Conservation (phyloP, 306 rosid species). For the Dalbergia cultrata region DNA sequence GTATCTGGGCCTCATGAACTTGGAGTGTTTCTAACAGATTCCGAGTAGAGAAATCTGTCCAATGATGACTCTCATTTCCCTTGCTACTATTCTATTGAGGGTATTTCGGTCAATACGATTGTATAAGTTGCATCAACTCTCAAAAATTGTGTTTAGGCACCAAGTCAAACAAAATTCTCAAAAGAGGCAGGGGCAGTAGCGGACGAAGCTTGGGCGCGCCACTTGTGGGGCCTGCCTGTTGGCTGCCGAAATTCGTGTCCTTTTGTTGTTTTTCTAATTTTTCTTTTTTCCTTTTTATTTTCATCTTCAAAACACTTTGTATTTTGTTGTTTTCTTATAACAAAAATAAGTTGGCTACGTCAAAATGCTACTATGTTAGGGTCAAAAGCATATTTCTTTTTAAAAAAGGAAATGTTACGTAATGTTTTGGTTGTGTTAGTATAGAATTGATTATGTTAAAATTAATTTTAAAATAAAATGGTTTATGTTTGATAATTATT, state of each 20-base stretch:
- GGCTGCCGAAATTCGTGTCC: background rate
- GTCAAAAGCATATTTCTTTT: background rate
- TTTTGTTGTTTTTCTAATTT: background rate
- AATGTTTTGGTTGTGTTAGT: too few relatives aligned
- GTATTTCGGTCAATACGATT: background rate
- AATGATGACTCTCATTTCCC: background rate
- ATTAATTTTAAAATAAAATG: too few relatives aligned
- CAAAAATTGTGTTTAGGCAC: background rate
- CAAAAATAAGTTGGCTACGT: background rate
- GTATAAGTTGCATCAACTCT: background rate
- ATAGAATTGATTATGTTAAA: too few relatives aligned
- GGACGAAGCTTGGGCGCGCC: conserved; percentile 2
- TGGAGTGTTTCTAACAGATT: too few relatives aligned
- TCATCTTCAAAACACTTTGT: background rate
- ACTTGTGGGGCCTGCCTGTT: conserved; percentile 33
- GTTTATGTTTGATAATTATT: too few relatives aligned
- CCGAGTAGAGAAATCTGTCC: too few relatives aligned
- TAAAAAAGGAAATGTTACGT: background rate
- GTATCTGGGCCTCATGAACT: background rate
- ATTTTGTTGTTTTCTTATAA: background rate
- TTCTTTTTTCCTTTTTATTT: too few relatives aligned
- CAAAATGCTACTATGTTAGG: background rate
- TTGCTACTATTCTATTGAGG: background rate
- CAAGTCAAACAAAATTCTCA: background rate
- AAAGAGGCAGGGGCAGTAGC: background rate